These are phyloP conservation scores for Wickerhamomyces rabaulensis DNA, from an alignment of 805 yeast genomes.

Conservation along the genomic window DNA sequence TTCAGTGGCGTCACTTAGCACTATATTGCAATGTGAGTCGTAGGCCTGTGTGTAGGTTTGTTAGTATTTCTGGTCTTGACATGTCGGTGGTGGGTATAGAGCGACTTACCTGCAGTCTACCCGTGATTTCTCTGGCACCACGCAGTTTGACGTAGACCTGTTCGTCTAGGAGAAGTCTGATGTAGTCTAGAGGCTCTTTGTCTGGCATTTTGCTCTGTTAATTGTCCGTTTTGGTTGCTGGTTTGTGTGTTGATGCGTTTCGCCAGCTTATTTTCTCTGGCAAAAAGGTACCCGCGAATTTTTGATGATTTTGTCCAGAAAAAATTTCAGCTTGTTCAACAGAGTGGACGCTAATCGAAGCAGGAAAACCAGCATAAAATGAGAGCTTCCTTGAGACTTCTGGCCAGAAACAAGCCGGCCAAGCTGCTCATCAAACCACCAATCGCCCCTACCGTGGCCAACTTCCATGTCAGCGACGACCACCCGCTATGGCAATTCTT, in stretches of 20 bases:
- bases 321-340: background rate
- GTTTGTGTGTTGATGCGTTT: too few species aligned
- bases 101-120: conserved; percentile 68
- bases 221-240: background rate
- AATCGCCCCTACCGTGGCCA: conserved; percentile 73
- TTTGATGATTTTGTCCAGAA: background rate
- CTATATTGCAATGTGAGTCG: conserved; percentile 96
- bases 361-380: background rate
- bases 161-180: conserved; percentile 84
- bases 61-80: conserved; percentile 7
- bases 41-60: conserved; percentile 50
- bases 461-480: conserved; percentile 67
- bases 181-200: conserved; percentile 82
- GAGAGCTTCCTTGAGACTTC: conserved; percentile 1
- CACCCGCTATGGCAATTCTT: conserved; percentile 97
- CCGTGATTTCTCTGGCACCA: conserved; percentile 90
- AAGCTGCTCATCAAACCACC: conserved; percentile 60
- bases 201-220: conserved; percentile 9
- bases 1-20: conserved; percentile 88
- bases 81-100: background rate
- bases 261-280: too few species aligned
- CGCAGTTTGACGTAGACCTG: conserved; percentile 81
- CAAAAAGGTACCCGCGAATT: background rate
- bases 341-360: too few species aligned
- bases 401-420: conserved; percentile 16